Base-by-base conservation (phyloP, 1,284 basidiomycete species). In the Ceratobasidium sp. region DNA sequence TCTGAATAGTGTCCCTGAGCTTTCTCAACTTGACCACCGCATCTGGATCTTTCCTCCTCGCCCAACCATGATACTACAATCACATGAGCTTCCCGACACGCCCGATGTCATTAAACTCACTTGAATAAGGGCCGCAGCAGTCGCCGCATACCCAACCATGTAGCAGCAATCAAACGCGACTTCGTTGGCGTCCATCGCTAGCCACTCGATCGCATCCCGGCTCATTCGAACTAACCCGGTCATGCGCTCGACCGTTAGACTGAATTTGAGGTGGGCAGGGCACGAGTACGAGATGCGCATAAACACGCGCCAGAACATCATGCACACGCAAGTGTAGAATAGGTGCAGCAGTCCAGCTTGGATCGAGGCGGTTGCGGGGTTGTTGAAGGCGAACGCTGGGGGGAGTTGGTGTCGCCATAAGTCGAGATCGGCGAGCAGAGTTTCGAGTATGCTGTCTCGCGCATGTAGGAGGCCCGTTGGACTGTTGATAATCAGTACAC, bases 291-390 rank as follows among this genome's bases (percentile, higher is more conserved):
- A 93, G 77, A 96, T 92, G 65, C 94, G 87, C 91, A 96, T 94
- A 81, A 97, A 97, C 20, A 96, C 91, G 65, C 93, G 88, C 91
- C 91, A 95, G 80, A 95, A 92, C 77, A 92, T 89, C 87, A 93
- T 92, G 75, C 88, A 89, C 47, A 96, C 87, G 74, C 91, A 92
- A n/a, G 90, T 86, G 77, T 92, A 94, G 55, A 92, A 82, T 68
- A 97, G 78, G 78, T 95, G 93, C 27, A 98, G 82, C 68, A 96
- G 82, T 35, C 94, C 94, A 90, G 86, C 86, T 71, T 73, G 74
- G 20, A 85, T 79, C 0, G 86, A 87, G 8, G 88, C 85, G 8
- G 60, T 64, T 5, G 45, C 22, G 1, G 85, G 79, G 0, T 93
- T 94, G 58, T 78, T 82, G 80, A 91, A 96, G 73, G 84, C 84